Conservation (phyloP, 176 grass and related monocot species). For the Olyra latifolia region DNA sequence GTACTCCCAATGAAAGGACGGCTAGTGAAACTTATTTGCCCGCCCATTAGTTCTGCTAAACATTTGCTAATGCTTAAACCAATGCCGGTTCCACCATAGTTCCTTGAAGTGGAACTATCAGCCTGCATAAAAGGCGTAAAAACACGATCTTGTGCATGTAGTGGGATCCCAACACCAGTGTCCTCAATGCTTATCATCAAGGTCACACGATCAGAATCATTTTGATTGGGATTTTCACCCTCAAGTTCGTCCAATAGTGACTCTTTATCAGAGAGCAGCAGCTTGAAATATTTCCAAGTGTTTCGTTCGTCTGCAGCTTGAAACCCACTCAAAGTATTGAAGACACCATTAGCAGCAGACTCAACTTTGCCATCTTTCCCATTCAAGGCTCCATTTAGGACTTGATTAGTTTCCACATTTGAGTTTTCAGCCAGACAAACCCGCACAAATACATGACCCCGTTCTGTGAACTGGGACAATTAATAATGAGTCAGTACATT, state of each 20-base stretch:
- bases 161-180: conserved; percentile 90
- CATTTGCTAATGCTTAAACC: conserved; percentile 98
- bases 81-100: conserved; percentile 93
- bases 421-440: conserved; percentile 68
- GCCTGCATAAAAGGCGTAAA: conserved; percentile 96
- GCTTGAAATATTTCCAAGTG: conserved; percentile 79
- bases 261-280: conserved; percentile 60
- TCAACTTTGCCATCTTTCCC: conserved; percentile 51
- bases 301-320: conserved; percentile 81
- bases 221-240: conserved; percentile 28
- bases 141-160: conserved; percentile 83
- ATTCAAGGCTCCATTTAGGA: conserved; percentile 41
- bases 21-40: conserved; percentile 85
- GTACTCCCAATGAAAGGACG: conserved; percentile 75
- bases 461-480: conserved; percentile 76
- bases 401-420: conserved; percentile 29
- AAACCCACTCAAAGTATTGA: conserved; percentile 87
- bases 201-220: conserved; percentile 40
- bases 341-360: conserved; percentile 38
- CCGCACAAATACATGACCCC: conserved; percentile 90
- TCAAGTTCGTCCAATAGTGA: conserved; percentile 30
- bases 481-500: conserved; percentile 28
- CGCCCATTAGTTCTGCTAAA: conserved; percentile 88
- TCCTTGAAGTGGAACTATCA: conserved; percentile 96
- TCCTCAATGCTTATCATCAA: conserved; percentile 83